These are phyloP conservation scores for Clonostachys byssicola DNA, from an alignment of 2,329 filamentous ascomycete species.

Conservation along the genomic window DNA sequence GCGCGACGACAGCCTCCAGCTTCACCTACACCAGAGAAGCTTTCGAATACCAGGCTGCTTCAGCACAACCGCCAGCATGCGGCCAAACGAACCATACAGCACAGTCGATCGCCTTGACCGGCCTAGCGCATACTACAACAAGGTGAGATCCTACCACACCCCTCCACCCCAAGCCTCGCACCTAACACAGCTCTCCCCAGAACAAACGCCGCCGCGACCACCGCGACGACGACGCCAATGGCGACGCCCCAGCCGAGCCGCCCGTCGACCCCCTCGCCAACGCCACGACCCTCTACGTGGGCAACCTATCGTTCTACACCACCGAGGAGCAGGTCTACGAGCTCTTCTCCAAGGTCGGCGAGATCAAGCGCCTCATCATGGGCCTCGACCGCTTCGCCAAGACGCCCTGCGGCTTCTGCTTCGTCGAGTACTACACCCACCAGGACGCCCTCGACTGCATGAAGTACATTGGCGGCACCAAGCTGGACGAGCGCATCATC, in stretches of 20 bases:
- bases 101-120: constrained; percentile 91
- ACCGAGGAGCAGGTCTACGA: constrained; percentile 99
- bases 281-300: constrained; percentile 94
- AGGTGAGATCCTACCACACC: constrained; percentile 54
- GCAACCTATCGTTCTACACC: constrained; percentile 97
- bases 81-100: constrained; percentile 39
- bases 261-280: constrained; percentile 69
- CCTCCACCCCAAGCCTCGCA: not conserved
- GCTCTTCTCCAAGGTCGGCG: constrained; percentile 91
- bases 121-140: constrained; percentile 89
- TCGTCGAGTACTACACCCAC: constrained; percentile 98
- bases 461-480: constrained; percentile 98
- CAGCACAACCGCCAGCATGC: constrained; percentile 26
- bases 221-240: constrained; percentile 42
- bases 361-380: constrained; percentile 98
- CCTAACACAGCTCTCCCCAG: constrained; percentile 27
- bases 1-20: no score
- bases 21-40: no score
- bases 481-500: constrained; percentile 95
- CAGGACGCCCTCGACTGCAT: constrained; percentile 96
- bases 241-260: constrained; percentile 41
- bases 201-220: constrained; percentile 70
- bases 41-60: not conserved
- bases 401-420: constrained; percentile 98
- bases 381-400: constrained; percentile 95